Evolutionary conservation across 169 alveolate genomes (phyloP).

Genomic region (Theileria sp.): DNA sequence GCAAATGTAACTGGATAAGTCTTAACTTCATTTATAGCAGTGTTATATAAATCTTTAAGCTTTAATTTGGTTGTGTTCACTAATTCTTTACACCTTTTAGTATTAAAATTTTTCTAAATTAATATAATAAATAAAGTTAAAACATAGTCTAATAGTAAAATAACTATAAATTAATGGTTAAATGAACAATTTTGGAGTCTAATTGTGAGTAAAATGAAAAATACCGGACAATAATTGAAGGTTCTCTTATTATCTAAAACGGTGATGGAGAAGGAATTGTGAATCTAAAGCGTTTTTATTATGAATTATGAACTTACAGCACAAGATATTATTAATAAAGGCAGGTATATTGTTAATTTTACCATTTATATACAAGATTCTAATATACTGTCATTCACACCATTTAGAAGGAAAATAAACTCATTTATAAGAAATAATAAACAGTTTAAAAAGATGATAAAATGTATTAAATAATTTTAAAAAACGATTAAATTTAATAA

Average conservation of each 20-base stretch:
- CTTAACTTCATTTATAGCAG: not conserved
- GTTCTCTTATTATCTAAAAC: constrained; percentile 1
- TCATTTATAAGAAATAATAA: no score
- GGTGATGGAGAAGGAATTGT: not conserved
- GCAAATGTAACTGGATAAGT: constrained; percentile 27
- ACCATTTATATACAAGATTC: not conserved
- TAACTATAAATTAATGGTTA: not conserved
- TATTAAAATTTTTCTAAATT: not conserved
- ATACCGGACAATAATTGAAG: not conserved
- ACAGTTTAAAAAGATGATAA: no score
- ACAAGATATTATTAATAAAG: not conserved
- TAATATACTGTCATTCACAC: not conserved
- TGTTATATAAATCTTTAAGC: not conserved
- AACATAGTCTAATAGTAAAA: no score
- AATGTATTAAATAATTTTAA: not conserved
- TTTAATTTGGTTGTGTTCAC: not conserved
- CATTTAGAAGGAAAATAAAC: not conserved
- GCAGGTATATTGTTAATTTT: not conserved
- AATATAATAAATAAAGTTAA: no score
- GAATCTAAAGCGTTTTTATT: not conserved
- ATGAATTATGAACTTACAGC: not conserved
- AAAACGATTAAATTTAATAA: no score
- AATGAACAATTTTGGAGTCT: not conserved
- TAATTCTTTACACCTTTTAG: not conserved
- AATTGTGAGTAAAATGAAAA: not conserved